Conservation (phyloP, 192 early-diverging fungal genomes). For the Chytriomyces confervae region DNA sequence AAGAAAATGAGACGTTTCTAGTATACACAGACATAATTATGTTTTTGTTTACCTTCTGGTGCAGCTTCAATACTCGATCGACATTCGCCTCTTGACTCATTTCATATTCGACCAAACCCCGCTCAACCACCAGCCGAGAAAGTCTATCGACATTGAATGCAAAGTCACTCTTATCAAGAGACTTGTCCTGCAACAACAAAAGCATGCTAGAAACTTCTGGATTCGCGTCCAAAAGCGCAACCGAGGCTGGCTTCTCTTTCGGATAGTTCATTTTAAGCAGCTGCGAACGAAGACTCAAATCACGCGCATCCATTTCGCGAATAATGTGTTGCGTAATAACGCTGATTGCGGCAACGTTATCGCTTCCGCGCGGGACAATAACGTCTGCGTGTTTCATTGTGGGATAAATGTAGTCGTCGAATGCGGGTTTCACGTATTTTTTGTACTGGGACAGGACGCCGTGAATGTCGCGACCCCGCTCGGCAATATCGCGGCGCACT, state of each 20-base stretch:
- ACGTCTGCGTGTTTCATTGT: conserved; percentile 92
- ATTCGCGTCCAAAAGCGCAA: conserved; percentile 55
- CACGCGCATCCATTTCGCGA: conserved; percentile 79
- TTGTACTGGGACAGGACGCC: conserved; percentile 91
- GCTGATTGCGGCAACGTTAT: conserved; percentile 89
- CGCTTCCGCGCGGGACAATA: conserved; percentile 89
- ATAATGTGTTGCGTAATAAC: conserved; percentile 89
- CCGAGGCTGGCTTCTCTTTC: conserved; percentile 37
- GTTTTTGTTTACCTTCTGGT: neutral
- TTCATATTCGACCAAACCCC: conserved; percentile 68
- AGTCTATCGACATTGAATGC: conserved; percentile 91
- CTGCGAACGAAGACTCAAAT: conserved; percentile 42
- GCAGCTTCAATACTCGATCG: conserved; percentile 43
- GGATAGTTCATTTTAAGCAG: conserved; percentile 27
- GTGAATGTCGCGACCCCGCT: conserved; percentile 83
- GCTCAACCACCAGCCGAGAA: conserved; percentile 82
- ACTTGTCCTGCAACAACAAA: neutral
- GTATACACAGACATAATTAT: neutral
- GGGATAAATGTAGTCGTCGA: conserved; percentile 88
- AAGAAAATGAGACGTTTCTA: neutral
- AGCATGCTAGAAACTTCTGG: conserved; percentile 49
- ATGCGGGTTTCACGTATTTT: conserved; percentile 93
- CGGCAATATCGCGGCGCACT: conserved; percentile 90
- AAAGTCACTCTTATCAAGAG: conserved; percentile 66
- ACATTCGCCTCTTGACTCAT: conserved; percentile 44